Conservation (phyloP, 2,329 filamentous ascomycete genomes). For the Taxawa tesnikishii region DNA sequence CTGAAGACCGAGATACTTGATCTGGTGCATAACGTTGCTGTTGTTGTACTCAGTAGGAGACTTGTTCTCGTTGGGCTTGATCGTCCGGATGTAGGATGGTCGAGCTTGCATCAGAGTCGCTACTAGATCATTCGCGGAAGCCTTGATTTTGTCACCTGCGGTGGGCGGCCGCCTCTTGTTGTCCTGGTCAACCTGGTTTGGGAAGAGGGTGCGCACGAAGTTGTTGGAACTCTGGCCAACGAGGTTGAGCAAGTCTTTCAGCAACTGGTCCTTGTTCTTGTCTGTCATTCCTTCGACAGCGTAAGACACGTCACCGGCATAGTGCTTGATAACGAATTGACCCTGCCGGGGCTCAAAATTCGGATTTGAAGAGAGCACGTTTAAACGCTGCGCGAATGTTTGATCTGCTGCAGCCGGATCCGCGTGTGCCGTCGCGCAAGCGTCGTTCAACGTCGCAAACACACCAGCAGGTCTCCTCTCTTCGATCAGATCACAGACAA, state of each 20-base stretch:
- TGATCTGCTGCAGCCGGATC: slow-evolving; percentile 89
- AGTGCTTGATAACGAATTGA: slow-evolving; percentile 97
- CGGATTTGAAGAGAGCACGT: slow-evolving; percentile 72
- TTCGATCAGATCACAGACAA: slow-evolving; percentile 95
- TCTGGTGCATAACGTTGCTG: slow-evolving; percentile 88
- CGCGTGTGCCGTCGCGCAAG: slow-evolving; percentile 94
- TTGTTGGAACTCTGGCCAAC: slow-evolving; percentile 72
- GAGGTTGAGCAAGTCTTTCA: slow-evolving; percentile 86
- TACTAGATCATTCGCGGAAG: slow-evolving; percentile 88
- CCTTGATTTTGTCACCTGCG: slow-evolving; percentile 90
- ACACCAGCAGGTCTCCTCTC: slow-evolving; percentile 80
- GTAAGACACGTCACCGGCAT: slow-evolving; percentile 92
- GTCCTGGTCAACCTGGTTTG: slow-evolving; percentile 85
- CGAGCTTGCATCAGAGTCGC: slow-evolving; percentile 94
- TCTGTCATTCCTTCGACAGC: slow-evolving; percentile 94
- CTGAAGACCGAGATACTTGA: slow-evolving; percentile 98
- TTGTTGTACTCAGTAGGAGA: slow-evolving; percentile 85
- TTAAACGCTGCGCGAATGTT: slow-evolving; percentile 88
- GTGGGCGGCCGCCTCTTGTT: slow-evolving; percentile 90
- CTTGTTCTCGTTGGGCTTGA: slow-evolving; percentile 99
- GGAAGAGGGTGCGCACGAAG: slow-evolving; percentile 84
- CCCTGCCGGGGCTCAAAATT: slow-evolving; percentile 88
- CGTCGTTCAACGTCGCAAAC: slow-evolving; percentile 93
- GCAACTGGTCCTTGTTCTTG: slow-evolving; percentile 96
- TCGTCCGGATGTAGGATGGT: slow-evolving; percentile 95